phyloP scores from a whole-genome alignment of 352 stramenopile genomes.

The Pythium diclinum region DNA sequence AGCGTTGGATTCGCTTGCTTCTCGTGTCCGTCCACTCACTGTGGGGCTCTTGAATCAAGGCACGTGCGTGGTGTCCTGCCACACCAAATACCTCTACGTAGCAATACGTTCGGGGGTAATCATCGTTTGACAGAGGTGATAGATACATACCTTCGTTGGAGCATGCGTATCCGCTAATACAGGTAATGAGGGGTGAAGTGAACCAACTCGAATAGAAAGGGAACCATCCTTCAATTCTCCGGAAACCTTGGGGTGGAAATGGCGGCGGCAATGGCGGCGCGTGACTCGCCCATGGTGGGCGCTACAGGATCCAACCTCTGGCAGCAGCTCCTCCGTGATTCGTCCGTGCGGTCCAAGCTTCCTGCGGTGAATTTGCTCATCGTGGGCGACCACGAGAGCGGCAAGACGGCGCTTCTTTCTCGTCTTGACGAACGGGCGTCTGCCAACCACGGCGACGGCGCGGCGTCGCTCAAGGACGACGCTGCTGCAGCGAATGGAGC shows the following conservation, averaged over 20 bases:
- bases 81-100: conserved; percentile 7
- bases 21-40: conserved; percentile 17
- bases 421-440: conserved; percentile 46
- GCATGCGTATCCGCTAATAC: background rate
- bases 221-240: background rate
- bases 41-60: conserved; percentile 4
- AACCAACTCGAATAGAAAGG: background rate
- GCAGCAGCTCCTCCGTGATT: conserved; percentile 83
- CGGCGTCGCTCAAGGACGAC: background rate
- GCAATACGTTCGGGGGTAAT: background rate
- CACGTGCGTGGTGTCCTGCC: background rate
- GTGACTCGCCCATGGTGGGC: background rate
- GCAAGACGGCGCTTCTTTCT: conserved; percentile 65
- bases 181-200: conserved; percentile 12
- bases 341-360: conserved; percentile 72
- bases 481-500: conserved; percentile 22
- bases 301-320: conserved; percentile 48
- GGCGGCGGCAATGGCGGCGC: conserved; percentile 10
- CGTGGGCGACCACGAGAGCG: conserved; percentile 67
- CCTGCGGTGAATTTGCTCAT: conserved; percentile 64
- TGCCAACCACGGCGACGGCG: conserved; percentile 3
- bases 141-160: background rate
- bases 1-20: background rate
- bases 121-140: background rate
- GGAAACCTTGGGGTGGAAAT: background rate